Evolutionary conservation across 768 basidiomycete genomes (phyloP).

Genomic region (Lactarius trivialis): DNA sequence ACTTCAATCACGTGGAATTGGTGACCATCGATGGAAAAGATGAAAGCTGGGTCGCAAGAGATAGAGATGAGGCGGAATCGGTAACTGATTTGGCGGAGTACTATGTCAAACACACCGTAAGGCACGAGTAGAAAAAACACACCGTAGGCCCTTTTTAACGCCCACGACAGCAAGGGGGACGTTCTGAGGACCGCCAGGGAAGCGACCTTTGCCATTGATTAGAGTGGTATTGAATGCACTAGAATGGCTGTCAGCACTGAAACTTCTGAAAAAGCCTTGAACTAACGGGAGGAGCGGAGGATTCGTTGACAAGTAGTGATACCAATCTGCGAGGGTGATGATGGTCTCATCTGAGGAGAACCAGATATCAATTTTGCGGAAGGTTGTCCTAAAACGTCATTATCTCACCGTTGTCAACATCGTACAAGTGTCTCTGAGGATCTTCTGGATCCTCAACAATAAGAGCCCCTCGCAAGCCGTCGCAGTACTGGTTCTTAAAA

Average conservation of each 20-base stretch:
- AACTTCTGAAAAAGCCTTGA: background rate
- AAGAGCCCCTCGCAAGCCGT: constrained; percentile 25
- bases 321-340: constrained; percentile 1
- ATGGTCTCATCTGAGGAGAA: background rate
- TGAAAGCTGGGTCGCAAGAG: constrained; percentile 25
- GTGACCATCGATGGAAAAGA: constrained; percentile 34
- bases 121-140: background rate
- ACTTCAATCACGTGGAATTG: constrained; percentile 16
- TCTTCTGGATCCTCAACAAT: constrained; percentile 28
- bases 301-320: background rate
- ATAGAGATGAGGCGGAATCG: constrained; percentile 43
- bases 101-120: background rate
- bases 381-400: background rate
- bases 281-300: background rate
- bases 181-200: background rate
- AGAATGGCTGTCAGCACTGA: background rate
- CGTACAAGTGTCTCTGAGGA: constrained; percentile 25
- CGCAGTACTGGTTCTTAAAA: constrained; percentile 28
- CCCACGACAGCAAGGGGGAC: background rate
- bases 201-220: constrained; percentile 6
- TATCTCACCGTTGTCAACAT: constrained; percentile 26
- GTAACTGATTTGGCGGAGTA: constrained; percentile 27
- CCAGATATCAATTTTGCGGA: background rate
- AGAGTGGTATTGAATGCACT: background rate
- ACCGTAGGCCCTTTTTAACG: background rate